Conservation (phyloP, 2,329 filamentous ascomycete species). For the Monilinia aucupariae region DNA sequence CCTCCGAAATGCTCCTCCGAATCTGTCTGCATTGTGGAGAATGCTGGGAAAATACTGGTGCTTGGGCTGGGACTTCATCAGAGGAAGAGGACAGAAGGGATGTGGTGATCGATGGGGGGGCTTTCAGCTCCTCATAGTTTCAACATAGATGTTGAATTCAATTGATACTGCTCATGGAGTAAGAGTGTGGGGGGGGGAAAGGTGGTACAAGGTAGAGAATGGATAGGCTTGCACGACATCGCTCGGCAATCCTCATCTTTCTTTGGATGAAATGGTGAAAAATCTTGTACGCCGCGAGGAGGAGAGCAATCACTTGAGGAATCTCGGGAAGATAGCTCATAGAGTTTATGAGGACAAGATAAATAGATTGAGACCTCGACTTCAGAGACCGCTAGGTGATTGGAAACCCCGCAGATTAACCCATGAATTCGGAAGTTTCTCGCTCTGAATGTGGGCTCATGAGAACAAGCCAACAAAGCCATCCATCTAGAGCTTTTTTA, state of each 20-base stretch:
- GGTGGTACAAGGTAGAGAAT: not conserved
- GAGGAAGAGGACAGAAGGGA: not conserved
- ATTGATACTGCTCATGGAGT: too few relatives aligned
- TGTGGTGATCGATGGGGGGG: not conserved
- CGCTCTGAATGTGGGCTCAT: too few relatives aligned
- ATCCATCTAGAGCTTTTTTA: not conserved
- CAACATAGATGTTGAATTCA: not conserved
- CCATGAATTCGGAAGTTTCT: too few relatives aligned
- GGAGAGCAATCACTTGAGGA: not conserved
- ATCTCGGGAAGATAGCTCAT: not conserved
- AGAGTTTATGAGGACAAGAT: not conserved
- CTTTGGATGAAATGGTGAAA: not conserved
- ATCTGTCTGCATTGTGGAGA: not conserved
- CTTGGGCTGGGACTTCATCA: not conserved
- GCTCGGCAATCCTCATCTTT: not conserved
- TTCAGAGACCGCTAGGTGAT: not conserved
- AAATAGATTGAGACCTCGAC: not conserved
- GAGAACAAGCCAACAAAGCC: not conserved
- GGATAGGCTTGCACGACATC: not conserved
- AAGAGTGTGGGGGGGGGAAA: not conserved
- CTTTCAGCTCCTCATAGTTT: too few relatives aligned
- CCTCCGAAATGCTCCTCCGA: not conserved
- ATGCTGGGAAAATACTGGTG: not conserved
- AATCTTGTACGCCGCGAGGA: not conserved
- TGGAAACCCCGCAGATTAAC: not conserved